A percentile compares a stretch with the other conserved stretches of the same genome.
Evolutionary conservation across 176 grass and related monocot species (phyloP).

Genomic region (Juncus effusus): DNA sequence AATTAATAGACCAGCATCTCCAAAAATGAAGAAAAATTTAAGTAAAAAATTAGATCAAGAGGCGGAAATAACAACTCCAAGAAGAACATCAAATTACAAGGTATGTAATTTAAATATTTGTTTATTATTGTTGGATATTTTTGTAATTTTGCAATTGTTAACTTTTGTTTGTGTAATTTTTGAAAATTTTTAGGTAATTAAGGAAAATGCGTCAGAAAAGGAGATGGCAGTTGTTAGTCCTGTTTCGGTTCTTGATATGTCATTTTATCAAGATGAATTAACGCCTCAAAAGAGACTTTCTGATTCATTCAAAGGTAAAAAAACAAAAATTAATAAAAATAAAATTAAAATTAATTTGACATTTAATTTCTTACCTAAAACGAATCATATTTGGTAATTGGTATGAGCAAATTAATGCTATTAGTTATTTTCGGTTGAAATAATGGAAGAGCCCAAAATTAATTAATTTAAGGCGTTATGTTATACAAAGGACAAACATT

Average conservation of each 20-base stretch:
- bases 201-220: constrained; percentile 16
- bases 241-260: constrained; percentile 76
- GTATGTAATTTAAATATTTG: background rate
- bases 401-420: background rate
- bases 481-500: constrained; percentile 54
- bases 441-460: background rate
- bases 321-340: constrained; percentile 22
- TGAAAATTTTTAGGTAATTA: background rate
- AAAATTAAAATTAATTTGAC: constrained; percentile 16
- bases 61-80: constrained; percentile 5
- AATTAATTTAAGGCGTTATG: constrained; percentile 44
- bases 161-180: background rate
- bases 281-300: constrained; percentile 42
- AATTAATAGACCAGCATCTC: constrained; percentile 12
- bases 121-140: background rate
- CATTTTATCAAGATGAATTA: constrained; percentile 50
- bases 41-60: constrained; percentile 11
- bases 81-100: constrained; percentile 2
- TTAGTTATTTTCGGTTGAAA: background rate
- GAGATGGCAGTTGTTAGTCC: constrained; percentile 45
- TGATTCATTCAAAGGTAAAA: constrained; percentile 74
- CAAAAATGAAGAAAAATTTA: background rate
- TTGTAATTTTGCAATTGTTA: constrained; percentile 3
- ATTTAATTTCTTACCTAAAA: constrained; percentile 9
- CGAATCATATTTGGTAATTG: background rate